Evolutionary conservation across 2,329 filamentous ascomycete genomes (phyloP).

Genomic region (Tricladium varicosporioides): DNA sequence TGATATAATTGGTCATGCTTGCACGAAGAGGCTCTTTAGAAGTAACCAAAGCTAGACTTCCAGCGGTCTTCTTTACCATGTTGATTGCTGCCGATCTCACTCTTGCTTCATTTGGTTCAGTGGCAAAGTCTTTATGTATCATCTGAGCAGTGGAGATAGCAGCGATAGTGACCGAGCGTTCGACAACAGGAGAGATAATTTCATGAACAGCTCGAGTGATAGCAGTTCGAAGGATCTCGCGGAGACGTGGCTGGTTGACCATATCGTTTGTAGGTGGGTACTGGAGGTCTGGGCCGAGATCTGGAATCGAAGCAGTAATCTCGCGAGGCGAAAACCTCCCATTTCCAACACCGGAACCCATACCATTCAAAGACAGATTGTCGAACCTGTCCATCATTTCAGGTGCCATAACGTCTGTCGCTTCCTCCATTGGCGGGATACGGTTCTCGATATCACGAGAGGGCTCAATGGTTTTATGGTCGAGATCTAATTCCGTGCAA

Average conservation of each 20-base stretch:
- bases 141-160: conserved; percentile 95
- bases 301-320: conserved; percentile 78
- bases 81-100: conserved; percentile 83
- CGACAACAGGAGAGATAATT: conserved; percentile 96
- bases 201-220: conserved; percentile 89
- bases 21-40: conserved; percentile 95
- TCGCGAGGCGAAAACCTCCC: conserved; percentile 74
- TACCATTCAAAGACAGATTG: conserved; percentile 73
- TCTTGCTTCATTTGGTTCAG: conserved; percentile 85
- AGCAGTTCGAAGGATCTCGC: conserved; percentile 79
- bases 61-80: conserved; percentile 92
- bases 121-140: conserved; percentile 93
- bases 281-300: conserved; percentile 74
- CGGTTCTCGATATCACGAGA: conserved; percentile 83
- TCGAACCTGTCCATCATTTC: conserved; percentile 81
- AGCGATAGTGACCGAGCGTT: conserved; percentile 95
- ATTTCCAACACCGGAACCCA: conserved; percentile 65
- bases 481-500: conserved; percentile 87
- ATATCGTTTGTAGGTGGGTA: conserved; percentile 81
- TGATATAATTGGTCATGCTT: conserved; percentile 96
- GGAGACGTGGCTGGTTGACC: conserved; percentile 65
- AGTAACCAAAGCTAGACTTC: conserved; percentile 92
- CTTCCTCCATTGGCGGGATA: conserved; percentile 58
- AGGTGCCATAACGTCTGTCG: conserved; percentile 51
- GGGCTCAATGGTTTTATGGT: conserved; percentile 87